phyloP scores from a whole-genome alignment of 2,329 filamentous ascomycete species.

The Talaromyces amestolkiae region DNA sequence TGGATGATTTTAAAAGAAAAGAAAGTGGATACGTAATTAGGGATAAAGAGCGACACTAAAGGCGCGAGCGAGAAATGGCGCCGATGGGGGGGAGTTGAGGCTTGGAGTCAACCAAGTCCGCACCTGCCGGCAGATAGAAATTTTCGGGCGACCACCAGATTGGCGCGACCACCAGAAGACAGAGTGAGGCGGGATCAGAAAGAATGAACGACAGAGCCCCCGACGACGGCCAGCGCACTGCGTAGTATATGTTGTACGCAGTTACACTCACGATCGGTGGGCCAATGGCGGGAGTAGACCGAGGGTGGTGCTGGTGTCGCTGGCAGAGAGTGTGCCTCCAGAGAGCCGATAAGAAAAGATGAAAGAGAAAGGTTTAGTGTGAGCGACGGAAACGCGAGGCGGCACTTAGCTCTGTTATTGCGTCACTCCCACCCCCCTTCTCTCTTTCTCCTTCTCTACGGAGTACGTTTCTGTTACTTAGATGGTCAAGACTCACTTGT shows the following conservation, averaged over 20 bases:
- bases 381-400: slow-evolving; percentile 9
- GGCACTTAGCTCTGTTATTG: neutral
- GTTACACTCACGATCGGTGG: neutral
- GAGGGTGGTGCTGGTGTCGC: slow-evolving; percentile 14
- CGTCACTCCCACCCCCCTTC: neutral
- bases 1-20: neutral
- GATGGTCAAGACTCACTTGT: neutral
- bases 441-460: neutral
- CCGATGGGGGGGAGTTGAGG: neutral
- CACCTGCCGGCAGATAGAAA: neutral
- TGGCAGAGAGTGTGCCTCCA: neutral
- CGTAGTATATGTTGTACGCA: neutral
- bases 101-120: neutral
- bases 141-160: neutral
- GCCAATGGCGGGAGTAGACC: slow-evolving; percentile 12
- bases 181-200: neutral
- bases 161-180: neutral
- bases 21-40: neutral
- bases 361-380: neutral
- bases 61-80: neutral
- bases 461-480: neutral
- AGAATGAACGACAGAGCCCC: neutral
- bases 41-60: neutral
- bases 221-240: slow-evolving; percentile 7
- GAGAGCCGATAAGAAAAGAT: neutral